Evolutionary conservation across 768 basidiomycete genomes (phyloP), one percentile per base, ranked within the genome.

Genomic region (Agaricus bisporus): DNA sequence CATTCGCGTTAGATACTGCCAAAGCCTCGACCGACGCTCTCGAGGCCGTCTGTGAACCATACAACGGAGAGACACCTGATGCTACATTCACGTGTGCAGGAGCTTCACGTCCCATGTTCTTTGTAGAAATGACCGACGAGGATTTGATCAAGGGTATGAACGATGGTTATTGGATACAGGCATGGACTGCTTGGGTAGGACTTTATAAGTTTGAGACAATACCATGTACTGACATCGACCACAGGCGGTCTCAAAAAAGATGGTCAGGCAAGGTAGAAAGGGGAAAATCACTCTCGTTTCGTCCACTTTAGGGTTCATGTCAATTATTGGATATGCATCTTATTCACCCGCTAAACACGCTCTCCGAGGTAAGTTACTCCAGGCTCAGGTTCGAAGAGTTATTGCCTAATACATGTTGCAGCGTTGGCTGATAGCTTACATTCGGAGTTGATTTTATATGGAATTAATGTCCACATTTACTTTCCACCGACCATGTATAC

Each of bases 281-380:
- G 76, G 79, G 55, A 91, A 87, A 63, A 83, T 93, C 37, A 73
- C 89, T 15, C 80, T 95, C 38, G 79, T 90, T 22, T 83, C 83
- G 1, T 91, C 88, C 0, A 80, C 83, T 5, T 68, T 93, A 10
- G 88, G 83, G 1, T 83, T 83, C 60, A 84, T 91, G 73, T 77
- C 81, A 2, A 80, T 93, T 51, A 69, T 88, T 3, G 93, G 94
- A 0, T 95, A 84, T 60, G 74, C 85, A 1, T 79, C 82, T 1
- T 95, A 95, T 66, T 73, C 88, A 0, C 90, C 92, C 0, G 86
- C 82, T 9, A 95, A 95, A 64, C 86, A 88, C 60, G 94, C 94
- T 7, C 65, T 95, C 5, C 72, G 91, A 69, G 92, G 92, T 91
- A 58, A 41, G 69, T 57, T 15, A 28, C 25, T 49, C 48, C 35